Base-by-base conservation (phyloP, 2,329 filamentous ascomycete species). In the Pseudogymnoascus sp. region DNA sequence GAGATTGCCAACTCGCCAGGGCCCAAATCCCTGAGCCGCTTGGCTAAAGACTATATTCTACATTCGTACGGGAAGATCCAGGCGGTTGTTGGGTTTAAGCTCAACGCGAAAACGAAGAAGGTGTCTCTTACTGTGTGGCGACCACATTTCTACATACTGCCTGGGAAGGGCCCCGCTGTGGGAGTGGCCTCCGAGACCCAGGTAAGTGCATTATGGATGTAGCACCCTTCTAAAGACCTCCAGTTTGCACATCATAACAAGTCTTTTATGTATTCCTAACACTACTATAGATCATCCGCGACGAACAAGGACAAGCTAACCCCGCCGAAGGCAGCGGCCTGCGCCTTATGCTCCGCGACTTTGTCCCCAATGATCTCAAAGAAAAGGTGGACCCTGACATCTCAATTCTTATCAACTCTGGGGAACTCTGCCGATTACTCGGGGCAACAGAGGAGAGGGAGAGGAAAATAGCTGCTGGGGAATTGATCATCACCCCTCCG, bases 211-310 rank as follows among this genome's bases (percentile, higher is more conserved):
- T 27, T 27, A n/a, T 25, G 10, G 2, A 2, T 27, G 41, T 27
- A 21, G 21, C 41, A 27, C 5, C 62, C 61, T 61, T 63, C 31
- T 61, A 55, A 55, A 36, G 15, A 5, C 15, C 12, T 42, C 25
- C 10, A 42, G 39, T 21, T 10, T 10, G 3, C 39, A 25, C 5
- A n/a, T 44, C 6, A n/a, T 44, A 8, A 44, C 6, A 44, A 44
- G n/a, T 44, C 2, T 8, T 27, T 27, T 8, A n/a, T 27, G 72
- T 67, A 72, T 70, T 66, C 64, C 48, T 36, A n/a, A 36, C 10
- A 48, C 21, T 48, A 48, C 42, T 48, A 12, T 2, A 48, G 42
- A 7, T 27, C 42, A 5, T 48, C 12, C 42, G 42, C 21, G 42
- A 48, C 42, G 42, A 48, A 9, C 42, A 27, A 27, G 42, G 42